Evolutionary conservation across 2,329 filamentous ascomycete genomes (phyloP).

Genomic region (Botrytis byssoidea): DNA sequence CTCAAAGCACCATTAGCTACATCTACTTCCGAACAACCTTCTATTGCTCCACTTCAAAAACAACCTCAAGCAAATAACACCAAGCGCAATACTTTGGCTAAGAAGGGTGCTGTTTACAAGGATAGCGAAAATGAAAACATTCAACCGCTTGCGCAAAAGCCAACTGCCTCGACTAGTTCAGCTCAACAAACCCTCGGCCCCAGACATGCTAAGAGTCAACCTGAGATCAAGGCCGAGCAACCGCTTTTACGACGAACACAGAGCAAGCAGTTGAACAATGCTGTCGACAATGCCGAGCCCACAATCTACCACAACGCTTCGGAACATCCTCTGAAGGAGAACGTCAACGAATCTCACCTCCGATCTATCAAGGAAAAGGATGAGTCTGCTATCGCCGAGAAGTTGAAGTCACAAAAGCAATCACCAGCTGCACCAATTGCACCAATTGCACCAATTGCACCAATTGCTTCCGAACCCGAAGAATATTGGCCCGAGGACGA

Average conservation of each 20-base stretch:
- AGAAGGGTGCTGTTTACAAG: conserved; percentile 55
- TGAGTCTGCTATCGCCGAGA: conserved; percentile 8
- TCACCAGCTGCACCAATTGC: conserved; percentile 27
- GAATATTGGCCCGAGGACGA: conserved; percentile 75
- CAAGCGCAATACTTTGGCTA: conserved; percentile 48
- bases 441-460: too few relatives aligned
- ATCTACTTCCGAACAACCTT: conserved; percentile 14
- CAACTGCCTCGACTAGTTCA: conserved; percentile 31
- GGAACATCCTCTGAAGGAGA: conserved; percentile 7
- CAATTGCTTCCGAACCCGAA: conserved; percentile 51
- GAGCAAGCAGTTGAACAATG: conserved; percentile 26
- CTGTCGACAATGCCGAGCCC: background rate
- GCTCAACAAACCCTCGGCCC: conserved; percentile 36
- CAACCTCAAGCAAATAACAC: conserved; percentile 37
- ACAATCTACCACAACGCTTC: conserved; percentile 9
- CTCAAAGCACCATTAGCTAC: conserved; percentile 24
- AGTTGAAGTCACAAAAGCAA: conserved; percentile 21
- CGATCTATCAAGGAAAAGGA: conserved; percentile 14
- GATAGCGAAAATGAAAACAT: conserved; percentile 44
- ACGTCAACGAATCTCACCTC: conserved; percentile 22
- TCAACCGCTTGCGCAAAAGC: conserved; percentile 33
- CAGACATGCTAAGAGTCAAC: conserved; percentile 36
- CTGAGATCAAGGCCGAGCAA: conserved; percentile 33
- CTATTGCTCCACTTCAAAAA: conserved; percentile 28
- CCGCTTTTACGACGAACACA: conserved; percentile 31